phyloP scores from a whole-genome alignment of 2,329 filamentous ascomycete genomes.

The Aspergillus sp. region DNA sequence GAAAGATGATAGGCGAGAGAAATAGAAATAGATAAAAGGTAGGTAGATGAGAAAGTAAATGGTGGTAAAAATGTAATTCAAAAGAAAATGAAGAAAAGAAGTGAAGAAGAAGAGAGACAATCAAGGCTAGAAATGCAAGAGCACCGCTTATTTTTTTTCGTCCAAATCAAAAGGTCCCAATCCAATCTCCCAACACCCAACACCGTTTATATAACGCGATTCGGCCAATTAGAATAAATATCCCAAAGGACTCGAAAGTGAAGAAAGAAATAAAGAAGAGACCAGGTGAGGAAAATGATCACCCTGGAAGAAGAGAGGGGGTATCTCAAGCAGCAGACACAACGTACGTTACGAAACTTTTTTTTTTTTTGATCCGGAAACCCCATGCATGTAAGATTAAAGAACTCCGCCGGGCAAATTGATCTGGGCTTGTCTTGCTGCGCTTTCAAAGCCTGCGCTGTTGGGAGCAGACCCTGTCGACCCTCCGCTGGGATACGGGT shows the following conservation, averaged over 20 bases:
- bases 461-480: conserved; percentile 21
- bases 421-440: conserved; percentile 22
- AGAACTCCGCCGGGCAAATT: conserved; percentile 29
- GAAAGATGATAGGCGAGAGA: not conserved
- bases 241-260: not conserved
- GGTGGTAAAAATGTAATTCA: not conserved
- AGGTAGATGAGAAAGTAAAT: conserved; percentile 1
- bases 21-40: conserved; percentile 1
- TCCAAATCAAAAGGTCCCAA: not conserved
- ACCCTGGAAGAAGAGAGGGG: not conserved
- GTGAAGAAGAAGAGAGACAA: not conserved
- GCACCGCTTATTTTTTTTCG: not conserved
- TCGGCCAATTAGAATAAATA: not conserved
- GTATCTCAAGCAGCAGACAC: not conserved
- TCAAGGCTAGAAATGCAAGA: not conserved
- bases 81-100: not conserved
- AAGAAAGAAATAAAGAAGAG: not conserved
- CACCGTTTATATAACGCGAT: conserved; percentile 2
- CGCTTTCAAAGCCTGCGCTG: conserved; percentile 25
- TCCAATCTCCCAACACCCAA: conserved; percentile 1
- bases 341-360: too few relatives aligned
- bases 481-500: conserved; percentile 13
- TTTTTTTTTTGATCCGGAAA: too few relatives aligned
- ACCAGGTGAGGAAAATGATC: not conserved
- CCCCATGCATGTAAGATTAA: conserved; percentile 8